These are phyloP conservation scores for Wickerhamiella domercqiae DNA, from an alignment of 805 yeast species.

Conservation along the genomic window DNA sequence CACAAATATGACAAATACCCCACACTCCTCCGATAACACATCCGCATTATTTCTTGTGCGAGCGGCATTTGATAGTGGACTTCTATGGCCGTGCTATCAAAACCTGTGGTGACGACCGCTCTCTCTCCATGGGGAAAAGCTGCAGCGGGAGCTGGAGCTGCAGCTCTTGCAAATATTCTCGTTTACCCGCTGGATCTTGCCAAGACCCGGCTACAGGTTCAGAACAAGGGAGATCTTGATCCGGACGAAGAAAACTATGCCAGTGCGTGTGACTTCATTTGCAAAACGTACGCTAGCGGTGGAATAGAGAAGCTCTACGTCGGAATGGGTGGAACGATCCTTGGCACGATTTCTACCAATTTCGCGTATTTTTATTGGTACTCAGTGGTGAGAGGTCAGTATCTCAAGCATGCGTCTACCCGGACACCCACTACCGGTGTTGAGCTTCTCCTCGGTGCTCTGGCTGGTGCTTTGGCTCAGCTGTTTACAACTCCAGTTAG, in stretches of 20 bases:
- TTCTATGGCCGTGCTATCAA: not conserved
- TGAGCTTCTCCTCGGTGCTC: slow-evolving; percentile 60
- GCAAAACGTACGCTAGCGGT: slow-evolving; percentile 36
- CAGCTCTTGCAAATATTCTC: slow-evolving; percentile 59
- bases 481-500: slow-evolving; percentile 68
- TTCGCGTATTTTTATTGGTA: slow-evolving; percentile 85
- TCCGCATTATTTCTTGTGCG: too few relatives aligned
- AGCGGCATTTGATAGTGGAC: too few relatives aligned
- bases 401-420: slow-evolving; percentile 29
- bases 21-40: too few relatives aligned
- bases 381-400: slow-evolving; percentile 47
- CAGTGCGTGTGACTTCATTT: slow-evolving; percentile 47
- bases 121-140: slow-evolving; percentile 61
- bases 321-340: slow-evolving; percentile 50
- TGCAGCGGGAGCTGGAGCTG: slow-evolving; percentile 67
- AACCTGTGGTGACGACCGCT: slow-evolving; percentile 4
- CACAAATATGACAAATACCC: too few relatives aligned
- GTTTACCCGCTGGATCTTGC: slow-evolving; percentile 73
- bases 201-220: slow-evolving; percentile 65
- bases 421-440: slow-evolving; percentile 36
- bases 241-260: slow-evolving; percentile 27
- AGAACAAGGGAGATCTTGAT: slow-evolving; percentile 20
- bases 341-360: slow-evolving; percentile 62
- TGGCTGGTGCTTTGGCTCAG: slow-evolving; percentile 73
- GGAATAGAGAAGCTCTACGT: slow-evolving; percentile 59